Conservation (phyloP, 345 rosid species). For the thale cress (Arabidopsis thaliana) region DNA sequence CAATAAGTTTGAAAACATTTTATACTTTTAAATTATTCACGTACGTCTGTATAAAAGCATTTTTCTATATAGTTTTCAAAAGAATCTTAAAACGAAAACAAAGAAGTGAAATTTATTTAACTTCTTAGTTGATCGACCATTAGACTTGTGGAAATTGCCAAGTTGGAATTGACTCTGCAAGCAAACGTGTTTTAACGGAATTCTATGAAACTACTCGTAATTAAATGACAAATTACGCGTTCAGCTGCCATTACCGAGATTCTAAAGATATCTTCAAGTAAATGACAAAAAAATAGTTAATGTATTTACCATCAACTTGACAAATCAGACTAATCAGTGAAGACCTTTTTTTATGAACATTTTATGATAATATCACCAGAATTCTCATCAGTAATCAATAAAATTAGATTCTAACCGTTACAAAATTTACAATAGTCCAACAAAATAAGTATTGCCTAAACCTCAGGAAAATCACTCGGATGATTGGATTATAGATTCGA, state of each 20-base stretch:
- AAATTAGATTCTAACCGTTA: too few relatives aligned
- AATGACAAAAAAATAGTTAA: slow-evolving; percentile 8
- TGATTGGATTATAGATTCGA: not conserved
- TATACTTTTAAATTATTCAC: not conserved
- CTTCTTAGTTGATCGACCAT: not conserved
- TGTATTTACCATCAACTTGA: slow-evolving; percentile 33
- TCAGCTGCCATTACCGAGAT: not conserved
- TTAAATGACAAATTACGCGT: slow-evolving; percentile 28
- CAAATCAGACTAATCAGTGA: slow-evolving; percentile 4
- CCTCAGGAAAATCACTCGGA: too few relatives aligned
- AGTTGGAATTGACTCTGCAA: slow-evolving; percentile 1
- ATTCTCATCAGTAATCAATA: not conserved
- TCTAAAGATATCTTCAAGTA: slow-evolving; percentile 10
- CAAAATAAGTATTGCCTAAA: too few relatives aligned
- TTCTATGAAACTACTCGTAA: slow-evolving; percentile 2
- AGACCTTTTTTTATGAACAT: slow-evolving; percentile 25
- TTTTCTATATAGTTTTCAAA: not conserved
- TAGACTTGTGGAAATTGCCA: slow-evolving; percentile 3
- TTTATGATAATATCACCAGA: not conserved
- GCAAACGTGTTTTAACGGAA: slow-evolving; percentile 20
- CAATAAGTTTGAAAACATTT: not conserved
- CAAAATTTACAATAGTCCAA: too few relatives aligned
- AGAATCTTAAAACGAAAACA: slow-evolving; percentile 14
- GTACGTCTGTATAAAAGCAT: slow-evolving; percentile 1
- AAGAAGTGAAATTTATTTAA: not conserved